These are phyloP conservation scores for Rhodotorula sp. DNA, from an alignment of 1,284 basidiomycete genomes.

Conservation along the genomic window DNA sequence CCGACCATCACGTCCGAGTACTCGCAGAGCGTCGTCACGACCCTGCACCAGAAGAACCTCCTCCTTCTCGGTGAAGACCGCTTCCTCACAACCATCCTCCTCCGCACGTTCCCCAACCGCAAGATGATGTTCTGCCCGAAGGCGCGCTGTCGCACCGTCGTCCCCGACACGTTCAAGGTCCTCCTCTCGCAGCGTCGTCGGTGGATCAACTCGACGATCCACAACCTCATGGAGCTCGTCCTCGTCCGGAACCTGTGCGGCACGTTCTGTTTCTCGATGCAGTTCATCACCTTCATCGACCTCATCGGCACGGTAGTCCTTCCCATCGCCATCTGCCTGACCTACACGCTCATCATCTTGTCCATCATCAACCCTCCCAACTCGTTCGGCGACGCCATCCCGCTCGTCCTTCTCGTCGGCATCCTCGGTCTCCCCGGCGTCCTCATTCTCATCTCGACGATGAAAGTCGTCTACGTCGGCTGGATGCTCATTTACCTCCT, in stretches of 20 bases:
- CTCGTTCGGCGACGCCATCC: conserved; percentile 88
- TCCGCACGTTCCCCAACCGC: conserved; percentile 94
- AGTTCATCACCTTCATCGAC: conserved; percentile 97
- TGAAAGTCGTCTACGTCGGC: conserved; percentile 90
- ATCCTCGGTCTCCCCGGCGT: conserved; percentile 92
- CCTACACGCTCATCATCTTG: conserved; percentile 81
- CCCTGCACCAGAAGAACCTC: conserved; percentile 97
- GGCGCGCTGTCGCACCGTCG: conserved; percentile 90
- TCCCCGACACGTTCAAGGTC: conserved; percentile 90
- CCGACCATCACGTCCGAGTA: conserved; percentile 98
- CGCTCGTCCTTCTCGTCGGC: conserved; percentile 80
- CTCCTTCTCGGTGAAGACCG: conserved; percentile 97
- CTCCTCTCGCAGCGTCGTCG: conserved; percentile 94
- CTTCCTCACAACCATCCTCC: conserved; percentile 89
- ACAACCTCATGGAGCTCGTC: conserved; percentile 99
- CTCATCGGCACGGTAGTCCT: conserved; percentile 92
- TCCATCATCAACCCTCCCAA: conserved; percentile 75
- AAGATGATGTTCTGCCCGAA: conserved; percentile 99
- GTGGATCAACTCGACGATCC: conserved; percentile 99
- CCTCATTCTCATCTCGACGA: conserved; percentile 87
- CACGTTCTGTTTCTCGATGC: conserved; percentile 55
- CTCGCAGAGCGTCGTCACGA: conserved; percentile 87
- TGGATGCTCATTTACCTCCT: conserved; percentile 97
- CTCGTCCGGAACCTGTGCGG: conserved; percentile 85
- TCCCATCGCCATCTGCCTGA: conserved; percentile 89